A percentile compares a stretch with the other conserved stretches of the same genome.
Conservation (phyloP, 2,329 filamentous ascomycete genomes). For the Fusarium subtropicale region DNA sequence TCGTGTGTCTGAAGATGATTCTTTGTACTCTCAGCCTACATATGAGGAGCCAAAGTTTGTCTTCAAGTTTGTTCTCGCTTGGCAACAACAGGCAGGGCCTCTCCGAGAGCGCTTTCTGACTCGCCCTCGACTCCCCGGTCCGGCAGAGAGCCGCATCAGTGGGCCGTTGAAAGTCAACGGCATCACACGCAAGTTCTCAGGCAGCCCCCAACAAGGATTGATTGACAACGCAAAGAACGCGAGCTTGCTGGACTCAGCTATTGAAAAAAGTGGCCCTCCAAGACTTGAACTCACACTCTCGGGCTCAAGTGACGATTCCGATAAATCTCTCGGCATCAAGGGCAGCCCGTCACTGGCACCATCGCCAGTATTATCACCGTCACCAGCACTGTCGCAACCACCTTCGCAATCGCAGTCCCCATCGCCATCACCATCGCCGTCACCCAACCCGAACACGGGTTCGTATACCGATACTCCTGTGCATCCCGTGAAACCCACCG, state of each 20-base stretch:
- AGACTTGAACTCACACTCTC: constrained; percentile 40
- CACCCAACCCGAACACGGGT: constrained; percentile 44
- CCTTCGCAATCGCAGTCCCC: background rate
- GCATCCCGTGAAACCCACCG: constrained; percentile 60
- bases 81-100: constrained; percentile 66
- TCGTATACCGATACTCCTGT: constrained; percentile 48
- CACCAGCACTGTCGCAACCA: constrained; percentile 8
- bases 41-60: constrained; percentile 69
- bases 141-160: constrained; percentile 74
- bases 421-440: constrained; percentile 13
- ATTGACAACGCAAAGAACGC: constrained; percentile 65
- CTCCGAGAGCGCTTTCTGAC: constrained; percentile 72
- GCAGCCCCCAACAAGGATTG: constrained; percentile 58
- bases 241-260: constrained; percentile 51
- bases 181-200: constrained; percentile 60
- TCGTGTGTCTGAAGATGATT: constrained; percentile 63
- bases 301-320: constrained; percentile 32
- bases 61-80: constrained; percentile 81
- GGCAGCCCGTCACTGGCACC: constrained; percentile 21
- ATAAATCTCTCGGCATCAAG: constrained; percentile 11
- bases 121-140: constrained; percentile 75
- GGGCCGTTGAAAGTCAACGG: constrained; percentile 55
- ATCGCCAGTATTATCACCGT: background rate
- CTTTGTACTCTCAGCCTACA: constrained; percentile 65
- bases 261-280: constrained; percentile 35